These are phyloP conservation scores for Sporothrix dimorphospora DNA, from an alignment of 2,329 filamentous ascomycete genomes.

Conservation along the genomic window DNA sequence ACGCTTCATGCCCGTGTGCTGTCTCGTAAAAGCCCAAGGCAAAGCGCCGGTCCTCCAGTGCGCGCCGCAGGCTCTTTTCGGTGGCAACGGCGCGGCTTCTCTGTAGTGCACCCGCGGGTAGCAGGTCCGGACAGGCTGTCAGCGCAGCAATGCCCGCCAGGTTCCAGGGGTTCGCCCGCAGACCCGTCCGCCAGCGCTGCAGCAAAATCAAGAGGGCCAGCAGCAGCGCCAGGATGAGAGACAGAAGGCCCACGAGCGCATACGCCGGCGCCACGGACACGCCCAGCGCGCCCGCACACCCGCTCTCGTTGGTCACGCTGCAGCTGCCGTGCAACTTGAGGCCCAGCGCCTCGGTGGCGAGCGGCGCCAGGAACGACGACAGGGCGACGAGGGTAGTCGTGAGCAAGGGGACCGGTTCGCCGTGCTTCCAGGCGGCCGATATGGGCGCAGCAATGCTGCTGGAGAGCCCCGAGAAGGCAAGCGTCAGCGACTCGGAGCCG, in stretches of 20 bases:
- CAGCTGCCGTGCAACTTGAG: slow-evolving; percentile 46
- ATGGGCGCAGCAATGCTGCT: slow-evolving; percentile 39
- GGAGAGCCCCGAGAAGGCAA: slow-evolving; percentile 45
- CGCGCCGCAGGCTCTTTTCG: slow-evolving; percentile 34
- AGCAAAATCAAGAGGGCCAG: slow-evolving; percentile 38
- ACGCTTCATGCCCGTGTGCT: slow-evolving; percentile 37
- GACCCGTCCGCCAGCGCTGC: slow-evolving; percentile 44
- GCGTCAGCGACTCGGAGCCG: slow-evolving; percentile 48
- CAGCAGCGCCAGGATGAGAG: slow-evolving; percentile 40
- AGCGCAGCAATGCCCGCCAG: slow-evolving; percentile 44
- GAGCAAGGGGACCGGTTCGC: slow-evolving; percentile 44
- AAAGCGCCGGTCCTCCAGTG: slow-evolving; percentile 37
- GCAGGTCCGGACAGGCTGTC: slow-evolving; percentile 39
- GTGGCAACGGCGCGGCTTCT: slow-evolving; percentile 30
- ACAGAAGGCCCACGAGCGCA: slow-evolving; percentile 42
- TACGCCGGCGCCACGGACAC: slow-evolving; percentile 41
- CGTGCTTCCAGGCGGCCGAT: slow-evolving; percentile 41
- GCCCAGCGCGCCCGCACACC: slow-evolving; percentile 44
- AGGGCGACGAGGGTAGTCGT: slow-evolving; percentile 44
- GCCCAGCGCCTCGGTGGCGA: slow-evolving; percentile 47
- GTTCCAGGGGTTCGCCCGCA: slow-evolving; percentile 48
- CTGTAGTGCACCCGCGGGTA: slow-evolving; percentile 17
- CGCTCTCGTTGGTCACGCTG: slow-evolving; percentile 36
- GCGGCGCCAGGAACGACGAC: slow-evolving; percentile 43
- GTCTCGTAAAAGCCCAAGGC: slow-evolving; percentile 40